These are phyloP conservation scores for Hanseniaspora jakobsenii DNA, from an alignment of 805 yeast genomes.

Conservation along the genomic window DNA sequence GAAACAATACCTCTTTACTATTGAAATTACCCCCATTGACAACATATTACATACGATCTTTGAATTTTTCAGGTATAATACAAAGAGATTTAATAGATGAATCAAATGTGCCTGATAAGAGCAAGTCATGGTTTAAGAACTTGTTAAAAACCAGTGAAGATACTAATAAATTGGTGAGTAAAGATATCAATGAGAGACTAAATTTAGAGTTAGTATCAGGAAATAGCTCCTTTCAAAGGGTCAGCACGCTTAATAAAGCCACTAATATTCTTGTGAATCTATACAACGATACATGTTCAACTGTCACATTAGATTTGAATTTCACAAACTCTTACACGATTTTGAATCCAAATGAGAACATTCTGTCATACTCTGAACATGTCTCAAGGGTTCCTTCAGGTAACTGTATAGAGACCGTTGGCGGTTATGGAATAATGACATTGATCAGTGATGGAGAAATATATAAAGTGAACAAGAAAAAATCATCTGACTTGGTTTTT, in stretches of 20 bases:
- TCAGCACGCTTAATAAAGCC: conserved; percentile 5
- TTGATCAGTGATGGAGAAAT: conserved; percentile 27
- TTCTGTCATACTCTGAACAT: conserved; percentile 24
- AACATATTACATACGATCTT: conserved; percentile 8
- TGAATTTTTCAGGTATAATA: conserved; percentile 12
- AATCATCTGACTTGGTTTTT: conserved; percentile 21
- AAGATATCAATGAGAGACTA: not conserved
- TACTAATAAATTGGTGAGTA: no score
- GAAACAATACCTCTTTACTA: not conserved
- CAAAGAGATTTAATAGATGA: conserved; percentile 2
- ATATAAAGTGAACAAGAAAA: conserved; percentile 21
- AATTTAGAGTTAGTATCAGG: conserved; percentile 7
- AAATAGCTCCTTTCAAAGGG: conserved; percentile 6
- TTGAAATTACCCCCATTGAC: conserved; percentile 10
- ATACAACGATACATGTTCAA: not conserved
- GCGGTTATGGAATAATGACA: conserved; percentile 25
- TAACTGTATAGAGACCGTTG: conserved; percentile 16
- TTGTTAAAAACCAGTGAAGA: not conserved
- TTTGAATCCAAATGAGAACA: conserved; percentile 16
- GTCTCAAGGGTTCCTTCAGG: conserved; percentile 16
- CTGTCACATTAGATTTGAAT: not conserved
- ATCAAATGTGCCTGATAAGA: not conserved
- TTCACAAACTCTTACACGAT: conserved; percentile 4
- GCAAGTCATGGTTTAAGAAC: not conserved
- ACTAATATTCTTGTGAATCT: conserved; percentile 7